These are phyloP conservation scores for Crocinoboletus sp. DNA, from an alignment of 1,284 basidiomycete species.

Conservation along the genomic window DNA sequence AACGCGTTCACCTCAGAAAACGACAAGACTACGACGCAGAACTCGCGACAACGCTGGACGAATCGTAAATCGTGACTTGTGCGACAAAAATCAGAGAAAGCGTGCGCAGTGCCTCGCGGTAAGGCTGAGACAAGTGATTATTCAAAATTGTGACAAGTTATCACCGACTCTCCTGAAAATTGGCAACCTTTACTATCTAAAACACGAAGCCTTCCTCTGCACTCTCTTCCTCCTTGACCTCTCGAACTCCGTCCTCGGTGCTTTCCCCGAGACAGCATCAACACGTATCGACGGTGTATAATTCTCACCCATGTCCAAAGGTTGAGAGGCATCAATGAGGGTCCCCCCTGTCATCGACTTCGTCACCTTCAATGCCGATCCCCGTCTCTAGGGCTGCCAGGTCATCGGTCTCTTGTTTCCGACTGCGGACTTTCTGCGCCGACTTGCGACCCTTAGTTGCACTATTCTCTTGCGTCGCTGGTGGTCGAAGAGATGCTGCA, in stretches of 20 bases:
- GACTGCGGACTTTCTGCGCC: slow-evolving; percentile 29
- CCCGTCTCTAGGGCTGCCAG: slow-evolving; percentile 5
- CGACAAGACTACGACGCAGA: neutral
- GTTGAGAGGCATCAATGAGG: neutral
- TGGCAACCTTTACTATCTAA: slow-evolving; percentile 18
- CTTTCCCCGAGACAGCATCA: no score
- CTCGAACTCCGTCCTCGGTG: no score
- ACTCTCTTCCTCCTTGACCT: neutral
- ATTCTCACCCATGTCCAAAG: no score
- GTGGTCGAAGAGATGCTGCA: slow-evolving; percentile 48
- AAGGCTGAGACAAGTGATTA: no score
- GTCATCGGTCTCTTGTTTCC: slow-evolving; percentile 10
- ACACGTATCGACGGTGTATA: no score
- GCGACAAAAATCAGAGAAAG: neutral
- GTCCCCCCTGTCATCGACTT: neutral
- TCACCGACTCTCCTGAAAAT: neutral
- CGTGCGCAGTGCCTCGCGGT: neutral
- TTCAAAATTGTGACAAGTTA: no score
- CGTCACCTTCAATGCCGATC: slow-evolving; percentile 2
- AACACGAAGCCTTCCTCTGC: no score
- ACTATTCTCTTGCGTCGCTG: slow-evolving; percentile 43
- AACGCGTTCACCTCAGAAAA: slow-evolving; percentile 18
- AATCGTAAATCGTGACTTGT: no score
- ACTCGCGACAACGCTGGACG: neutral
- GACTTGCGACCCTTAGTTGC: slow-evolving; percentile 53